Base-by-base conservation (phyloP, 495 filamentous ascomycete species). In the Xylaria venustula region DNA sequence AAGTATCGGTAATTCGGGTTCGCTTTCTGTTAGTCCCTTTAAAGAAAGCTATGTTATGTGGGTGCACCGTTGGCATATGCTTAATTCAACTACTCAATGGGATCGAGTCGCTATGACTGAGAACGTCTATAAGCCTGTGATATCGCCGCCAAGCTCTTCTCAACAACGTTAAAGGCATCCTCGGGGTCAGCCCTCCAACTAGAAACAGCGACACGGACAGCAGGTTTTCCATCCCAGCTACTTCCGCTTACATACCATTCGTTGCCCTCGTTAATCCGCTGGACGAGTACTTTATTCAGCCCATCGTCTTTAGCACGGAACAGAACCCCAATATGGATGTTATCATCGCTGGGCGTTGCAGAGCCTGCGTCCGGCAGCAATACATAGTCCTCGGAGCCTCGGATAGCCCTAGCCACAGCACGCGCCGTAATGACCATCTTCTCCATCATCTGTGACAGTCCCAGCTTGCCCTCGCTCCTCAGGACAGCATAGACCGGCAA, bases 211-310 rank as follows among this genome's bases (percentile, higher is more conserved):
- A 96, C 83, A 22, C 93, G 80, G 64, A 83, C 87, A 17, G 92
- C 92, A 48, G 88, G 83, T 54, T 75, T 66, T 0, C 87, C 87
- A 37, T 85, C 73, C 91, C 91, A 97, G 50, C 75, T 78, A 2
- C 90, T 96, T 9, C 91, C 90, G 41, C 88, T 90, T 3, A 96
- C 90, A 71, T 90, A 96, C 67, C 96, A 89, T 65, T 83, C 84
- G 30, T 86, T 80, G 6, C 83, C 87, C 6, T 75, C 80, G 66
- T 97, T 96, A 63, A 97, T 94, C 49, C 77, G 83, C 28, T 79
- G 71, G 3, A 87, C 85, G 8, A 97, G 72, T 40, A 76, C 71
- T 0, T 75, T 58, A 66, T 97, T 96, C 50, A 96, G 64, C 0
- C 48, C 67, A 15, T 85, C 79, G 47, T 92, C 81, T 53, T 81